Evolutionary conservation across 176 grass and related monocot genomes (phyloP).

Genomic region (Carex cristatella): DNA sequence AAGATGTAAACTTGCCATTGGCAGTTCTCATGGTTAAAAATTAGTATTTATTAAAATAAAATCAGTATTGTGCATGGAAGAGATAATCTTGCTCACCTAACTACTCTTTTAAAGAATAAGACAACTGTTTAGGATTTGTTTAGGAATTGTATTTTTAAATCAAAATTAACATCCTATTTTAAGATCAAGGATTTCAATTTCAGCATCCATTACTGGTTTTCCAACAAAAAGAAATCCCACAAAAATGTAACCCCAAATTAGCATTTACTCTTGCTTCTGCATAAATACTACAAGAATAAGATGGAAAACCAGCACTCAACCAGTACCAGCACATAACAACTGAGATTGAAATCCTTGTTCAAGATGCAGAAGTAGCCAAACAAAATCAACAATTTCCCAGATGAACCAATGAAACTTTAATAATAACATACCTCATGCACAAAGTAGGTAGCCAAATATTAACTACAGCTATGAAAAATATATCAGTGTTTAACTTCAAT

Average conservation of each 20-base stretch:
- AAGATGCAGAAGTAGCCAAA: background rate
- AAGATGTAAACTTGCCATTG: background rate
- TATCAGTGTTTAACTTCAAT: constrained; percentile 16
- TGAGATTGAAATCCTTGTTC: background rate
- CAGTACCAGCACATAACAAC: background rate
- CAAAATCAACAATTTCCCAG: constrained; percentile 3
- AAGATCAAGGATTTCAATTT: constrained; percentile 6
- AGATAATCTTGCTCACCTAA: too few relatives aligned
- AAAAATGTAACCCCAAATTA: background rate
- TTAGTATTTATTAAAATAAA: background rate
- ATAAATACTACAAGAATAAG: background rate
- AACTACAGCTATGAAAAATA: constrained; percentile 4
- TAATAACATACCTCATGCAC: constrained; percentile 5
- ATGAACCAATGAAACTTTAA: background rate
- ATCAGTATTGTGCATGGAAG: background rate
- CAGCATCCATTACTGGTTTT: background rate
- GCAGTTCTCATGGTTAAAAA: background rate
- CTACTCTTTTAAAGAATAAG: background rate
- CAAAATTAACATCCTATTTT: background rate
- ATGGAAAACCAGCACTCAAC: background rate
- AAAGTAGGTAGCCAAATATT: constrained; percentile 13
- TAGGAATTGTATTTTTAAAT: background rate
- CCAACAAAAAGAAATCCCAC: background rate
- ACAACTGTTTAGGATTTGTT: background rate
- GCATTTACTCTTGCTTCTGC: background rate